These are phyloP conservation scores for Lolium rigidum DNA, from an alignment of 176 grass and related monocot genomes.

Conservation along the genomic window DNA sequence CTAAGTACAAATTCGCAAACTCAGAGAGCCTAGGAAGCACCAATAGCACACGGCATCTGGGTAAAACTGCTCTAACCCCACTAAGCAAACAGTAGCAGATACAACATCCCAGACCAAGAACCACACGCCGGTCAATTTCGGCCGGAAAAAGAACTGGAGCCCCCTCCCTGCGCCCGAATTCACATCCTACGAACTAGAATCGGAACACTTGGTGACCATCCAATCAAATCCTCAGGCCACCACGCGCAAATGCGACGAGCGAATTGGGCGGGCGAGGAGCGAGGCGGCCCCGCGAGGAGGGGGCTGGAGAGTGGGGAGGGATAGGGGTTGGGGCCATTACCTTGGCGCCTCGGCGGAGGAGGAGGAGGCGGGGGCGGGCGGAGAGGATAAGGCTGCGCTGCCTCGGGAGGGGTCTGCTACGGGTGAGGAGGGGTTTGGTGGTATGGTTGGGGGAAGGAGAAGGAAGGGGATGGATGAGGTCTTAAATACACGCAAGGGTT, in stretches of 20 bases:
- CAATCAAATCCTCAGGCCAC: background rate
- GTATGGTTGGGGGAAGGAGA: background rate
- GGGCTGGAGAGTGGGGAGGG: background rate
- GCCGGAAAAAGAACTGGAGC: background rate
- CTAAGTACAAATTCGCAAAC: too few relatives aligned
- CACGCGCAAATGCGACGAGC: background rate
- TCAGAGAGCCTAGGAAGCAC: background rate
- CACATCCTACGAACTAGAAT: background rate
- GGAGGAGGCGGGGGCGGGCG: slow-evolving; percentile 8
- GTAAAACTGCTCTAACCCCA: background rate
- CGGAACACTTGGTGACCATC: background rate
- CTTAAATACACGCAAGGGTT: slow-evolving; percentile 53
- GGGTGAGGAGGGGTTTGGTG: slow-evolving; percentile 18
- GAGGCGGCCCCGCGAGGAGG: background rate
- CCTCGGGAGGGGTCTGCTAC: slow-evolving; percentile 19
- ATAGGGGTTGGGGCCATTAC: slow-evolving; percentile 8
- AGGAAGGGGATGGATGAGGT: slow-evolving; percentile 42
- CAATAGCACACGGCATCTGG: background rate
- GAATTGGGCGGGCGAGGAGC: background rate
- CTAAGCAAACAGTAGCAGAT: background rate
- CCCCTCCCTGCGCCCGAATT: background rate
- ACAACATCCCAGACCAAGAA: background rate
- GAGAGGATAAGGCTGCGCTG: slow-evolving; percentile 68
- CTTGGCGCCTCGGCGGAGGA: slow-evolving; percentile 16
- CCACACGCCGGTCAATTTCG: background rate